Evolutionary conservation across 306 rosid species (phyloP).

Genomic region (Crotalaria pallida): DNA sequence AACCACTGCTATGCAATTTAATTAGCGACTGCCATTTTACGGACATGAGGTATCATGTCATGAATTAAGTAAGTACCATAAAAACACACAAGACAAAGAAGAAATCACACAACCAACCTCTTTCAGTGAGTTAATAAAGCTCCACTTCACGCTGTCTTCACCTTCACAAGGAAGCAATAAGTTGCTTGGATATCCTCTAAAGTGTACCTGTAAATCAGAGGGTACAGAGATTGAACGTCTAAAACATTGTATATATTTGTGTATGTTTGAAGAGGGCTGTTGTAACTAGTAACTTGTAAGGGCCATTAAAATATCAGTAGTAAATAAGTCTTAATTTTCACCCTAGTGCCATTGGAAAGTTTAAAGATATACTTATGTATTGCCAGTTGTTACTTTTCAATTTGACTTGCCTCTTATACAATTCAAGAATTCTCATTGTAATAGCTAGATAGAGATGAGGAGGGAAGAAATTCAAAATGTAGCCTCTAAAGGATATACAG

Average conservation of each 20-base stretch:
- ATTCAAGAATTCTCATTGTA: slow-evolving; percentile 3
- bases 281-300: not conserved
- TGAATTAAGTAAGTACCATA: slow-evolving; percentile 8
- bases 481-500: not conserved
- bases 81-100: not conserved
- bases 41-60: not conserved
- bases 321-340: not conserved
- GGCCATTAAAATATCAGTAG: not conserved
- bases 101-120: slow-evolving; percentile 52
- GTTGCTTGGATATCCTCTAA: slow-evolving; percentile 81
- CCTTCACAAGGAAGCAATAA: slow-evolving; percentile 83
- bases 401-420: not conserved
- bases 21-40: not conserved
- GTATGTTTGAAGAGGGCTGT: not conserved
- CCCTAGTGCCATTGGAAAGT: not conserved
- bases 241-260: not conserved
- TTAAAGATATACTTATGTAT: not conserved
- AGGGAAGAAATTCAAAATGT: not conserved
- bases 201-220: slow-evolving; percentile 64
- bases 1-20: too few species aligned
- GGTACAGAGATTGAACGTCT: slow-evolving; percentile 14
- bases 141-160: slow-evolving; percentile 88
- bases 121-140: slow-evolving; percentile 86
- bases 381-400: not conserved
- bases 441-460: not conserved